phyloP scores from a whole-genome alignment of 2,329 filamentous ascomycete species.

The Echinosphaeria canescens region DNA sequence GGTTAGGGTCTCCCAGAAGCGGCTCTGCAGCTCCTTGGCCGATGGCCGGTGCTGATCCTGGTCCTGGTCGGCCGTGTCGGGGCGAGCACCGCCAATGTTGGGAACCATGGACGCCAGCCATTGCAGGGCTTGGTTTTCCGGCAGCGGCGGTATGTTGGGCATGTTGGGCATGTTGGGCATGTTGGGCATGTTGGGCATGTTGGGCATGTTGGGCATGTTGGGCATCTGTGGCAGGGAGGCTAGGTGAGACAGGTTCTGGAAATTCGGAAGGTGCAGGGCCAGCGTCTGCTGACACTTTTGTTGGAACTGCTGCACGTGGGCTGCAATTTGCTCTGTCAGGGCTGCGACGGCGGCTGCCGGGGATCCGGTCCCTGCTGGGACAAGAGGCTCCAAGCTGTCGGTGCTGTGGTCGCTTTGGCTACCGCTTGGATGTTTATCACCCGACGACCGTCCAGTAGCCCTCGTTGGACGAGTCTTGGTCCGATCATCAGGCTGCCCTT shows the following conservation, averaged over 20 bases:
- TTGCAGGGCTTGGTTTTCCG: conserved; percentile 41
- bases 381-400: conserved; percentile 8
- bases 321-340: conserved; percentile 50
- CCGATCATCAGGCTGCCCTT: conserved; percentile 7
- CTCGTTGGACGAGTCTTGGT: conserved; percentile 7
- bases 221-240: conserved; percentile 38
- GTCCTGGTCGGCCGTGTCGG: conserved; percentile 21
- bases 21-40: conserved; percentile 24
- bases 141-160: conserved; percentile 43
- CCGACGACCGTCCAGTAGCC: too few species aligned
- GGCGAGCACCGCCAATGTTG: conserved; percentile 29
- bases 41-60: too few species aligned
- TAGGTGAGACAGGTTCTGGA: conserved; percentile 41
- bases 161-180: too few species aligned
- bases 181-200: too few species aligned
- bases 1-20: conserved; percentile 49
- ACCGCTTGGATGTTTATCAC: too few species aligned
- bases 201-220: too few species aligned
- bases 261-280: conserved; percentile 23
- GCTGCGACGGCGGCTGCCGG: conserved; percentile 43
- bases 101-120: conserved; percentile 16
- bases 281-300: conserved; percentile 57
- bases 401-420: too few species aligned
- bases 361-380: too few species aligned
- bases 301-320: conserved; percentile 58